Conservation (phyloP, 805 yeast genomes). For the Pichia occidentalis region DNA sequence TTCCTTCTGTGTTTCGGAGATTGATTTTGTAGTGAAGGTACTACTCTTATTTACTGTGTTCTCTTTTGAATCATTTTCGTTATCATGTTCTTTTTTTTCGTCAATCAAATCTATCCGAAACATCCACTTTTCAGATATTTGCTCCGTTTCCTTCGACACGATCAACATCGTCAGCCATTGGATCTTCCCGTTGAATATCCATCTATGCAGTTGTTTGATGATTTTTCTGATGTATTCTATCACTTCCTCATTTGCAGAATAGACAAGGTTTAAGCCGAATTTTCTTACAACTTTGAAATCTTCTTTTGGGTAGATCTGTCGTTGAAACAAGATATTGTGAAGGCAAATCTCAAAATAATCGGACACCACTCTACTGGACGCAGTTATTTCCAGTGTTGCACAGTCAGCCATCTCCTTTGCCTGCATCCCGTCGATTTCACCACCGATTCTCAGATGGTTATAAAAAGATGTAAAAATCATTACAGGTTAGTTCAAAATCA, state of each 20-base stretch:
- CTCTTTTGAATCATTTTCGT: constrained; percentile 10
- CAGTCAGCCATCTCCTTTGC: too few species aligned
- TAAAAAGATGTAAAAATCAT: too few species aligned
- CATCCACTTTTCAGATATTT: constrained; percentile 81
- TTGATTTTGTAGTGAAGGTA: constrained; percentile 2
- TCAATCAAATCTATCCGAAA: constrained; percentile 43
- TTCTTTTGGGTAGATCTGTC: constrained; percentile 85
- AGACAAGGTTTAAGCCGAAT: constrained; percentile 70
- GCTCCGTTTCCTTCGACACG: constrained; percentile 59
- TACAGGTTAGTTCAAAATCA: too few species aligned
- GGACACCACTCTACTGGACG: constrained; percentile 70
- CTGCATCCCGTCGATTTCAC: too few species aligned
- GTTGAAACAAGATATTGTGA: constrained; percentile 74
- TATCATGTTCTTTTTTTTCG: constrained; percentile 11
- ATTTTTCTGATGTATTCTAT: constrained; percentile 59
- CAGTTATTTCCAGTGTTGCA: constrained; percentile 40
- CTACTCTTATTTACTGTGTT: constrained; percentile 24
- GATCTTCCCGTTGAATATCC: constrained; percentile 69
- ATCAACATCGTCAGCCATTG: constrained; percentile 66
- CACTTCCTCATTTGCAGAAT: constrained; percentile 71
- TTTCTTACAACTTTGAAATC: constrained; percentile 74
- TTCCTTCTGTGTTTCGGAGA: constrained; percentile 57
- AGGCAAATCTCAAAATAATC: constrained; percentile 83
- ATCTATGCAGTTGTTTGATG: constrained; percentile 60
- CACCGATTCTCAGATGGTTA: too few species aligned